Percentiles rank a stretch among this genome's conserved stretches.
phyloP scores from a whole-genome alignment of 2,329 filamentous ascomycete genomes.

The Atkinsonella texensis region DNA sequence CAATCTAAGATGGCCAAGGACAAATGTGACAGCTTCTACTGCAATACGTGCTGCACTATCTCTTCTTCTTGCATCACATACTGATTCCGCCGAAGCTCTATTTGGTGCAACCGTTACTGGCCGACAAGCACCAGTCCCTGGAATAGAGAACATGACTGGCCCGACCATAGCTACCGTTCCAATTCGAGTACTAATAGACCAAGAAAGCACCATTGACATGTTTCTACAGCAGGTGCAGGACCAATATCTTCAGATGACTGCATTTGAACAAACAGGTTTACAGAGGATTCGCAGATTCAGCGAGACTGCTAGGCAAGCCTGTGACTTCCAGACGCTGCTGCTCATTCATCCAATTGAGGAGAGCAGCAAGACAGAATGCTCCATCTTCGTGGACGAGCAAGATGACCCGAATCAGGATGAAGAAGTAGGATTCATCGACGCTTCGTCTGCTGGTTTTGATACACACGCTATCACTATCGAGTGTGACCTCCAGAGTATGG shows the following conservation, averaged over 20 bases:
- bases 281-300: not conserved
- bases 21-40: conserved; percentile 8
- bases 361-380: not conserved
- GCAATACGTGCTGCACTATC: conserved; percentile 13
- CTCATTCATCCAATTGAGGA: conserved; percentile 9
- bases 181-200: conserved; percentile 17
- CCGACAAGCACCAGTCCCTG: conserved; percentile 12
- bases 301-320: not conserved
- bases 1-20: conserved; percentile 12
- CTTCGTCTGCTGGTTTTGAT: not conserved
- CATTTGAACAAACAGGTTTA: conserved; percentile 5
- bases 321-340: conserved; percentile 7
- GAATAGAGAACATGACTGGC: conserved; percentile 15
- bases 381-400: not conserved
- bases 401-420: not conserved
- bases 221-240: conserved; percentile 25
- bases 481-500: not conserved
- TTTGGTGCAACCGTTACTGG: conserved; percentile 16
- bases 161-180: conserved; percentile 19
- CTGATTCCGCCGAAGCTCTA: conserved; percentile 19
- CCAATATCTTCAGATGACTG: conserved; percentile 3
- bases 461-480: conserved; percentile 3
- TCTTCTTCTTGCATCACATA: conserved; percentile 23
- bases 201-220: conserved; percentile 16
- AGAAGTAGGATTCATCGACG: not conserved